Percentiles rank a stretch among this genome's conserved stretches.
Conservation (phyloP, 164 flowering plant genomes). For the Echeveria elegans region DNA sequence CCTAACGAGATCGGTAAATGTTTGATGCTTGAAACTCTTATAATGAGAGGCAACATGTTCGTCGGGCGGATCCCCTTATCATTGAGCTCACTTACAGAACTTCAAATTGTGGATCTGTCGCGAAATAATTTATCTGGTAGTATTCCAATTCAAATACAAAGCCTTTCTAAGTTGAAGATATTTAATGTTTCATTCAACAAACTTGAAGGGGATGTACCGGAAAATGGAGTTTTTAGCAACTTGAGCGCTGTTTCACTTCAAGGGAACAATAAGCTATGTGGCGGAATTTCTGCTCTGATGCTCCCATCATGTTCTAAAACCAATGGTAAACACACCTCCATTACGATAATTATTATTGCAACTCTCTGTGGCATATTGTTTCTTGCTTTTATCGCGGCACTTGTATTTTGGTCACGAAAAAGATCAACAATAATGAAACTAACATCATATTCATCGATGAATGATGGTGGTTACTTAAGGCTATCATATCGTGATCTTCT, state of each 20-base stretch:
- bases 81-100: not conserved
- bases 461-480: not conserved
- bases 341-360: too few species aligned
- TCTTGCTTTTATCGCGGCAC: too few species aligned
- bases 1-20: not conserved
- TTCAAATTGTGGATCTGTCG: not conserved
- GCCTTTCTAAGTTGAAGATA: not conserved
- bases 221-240: not conserved
- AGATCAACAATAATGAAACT: too few species aligned
- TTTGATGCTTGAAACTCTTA: not conserved
- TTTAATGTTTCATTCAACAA: constrained; percentile 7
- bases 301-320: too few species aligned
- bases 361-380: too few species aligned
- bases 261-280: constrained; percentile 8
- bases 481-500: constrained; percentile 20
- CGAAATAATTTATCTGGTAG: constrained; percentile 3
- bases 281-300: not conserved
- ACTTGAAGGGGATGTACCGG: constrained; percentile 5
- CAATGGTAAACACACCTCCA: too few species aligned
- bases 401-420: too few species aligned
- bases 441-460: not conserved
- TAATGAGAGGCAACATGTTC: not conserved
- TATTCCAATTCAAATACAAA: not conserved
- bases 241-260: not conserved
- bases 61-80: not conserved